Base-by-base conservation (phyloP, 805 yeast genomes). In the Ogataea saltuana region DNA sequence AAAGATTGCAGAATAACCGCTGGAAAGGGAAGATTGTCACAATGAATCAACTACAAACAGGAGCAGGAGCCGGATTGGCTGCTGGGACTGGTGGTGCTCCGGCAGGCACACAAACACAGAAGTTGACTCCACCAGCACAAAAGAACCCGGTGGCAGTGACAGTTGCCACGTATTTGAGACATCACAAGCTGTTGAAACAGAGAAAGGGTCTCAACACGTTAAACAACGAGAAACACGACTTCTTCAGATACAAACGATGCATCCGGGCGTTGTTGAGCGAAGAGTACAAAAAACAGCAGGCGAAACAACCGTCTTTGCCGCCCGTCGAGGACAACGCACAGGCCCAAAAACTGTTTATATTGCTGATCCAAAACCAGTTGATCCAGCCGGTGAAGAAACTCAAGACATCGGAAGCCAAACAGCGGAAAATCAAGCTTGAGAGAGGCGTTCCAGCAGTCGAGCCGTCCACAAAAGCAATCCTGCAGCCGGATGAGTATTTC, bases 201-300 rank as follows among this genome's bases (percentile, higher is more conserved):
- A 80, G 99, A 56, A 76, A 78, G 48, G 97, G 97, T 11, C 49
- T 63, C 31, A 58, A 59, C 42, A 63, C 83, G n/a, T 69, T 83
- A 41, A 82, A 83, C 55, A 81, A 84, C 42, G 77, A 77, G 49
- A 81, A 80, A 36, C 75, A 79, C 26, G 96, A 88, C 46, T 89
- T 93, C 64, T 93, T 91, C 75, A 75, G 95, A 53, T 85, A 74
- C 63, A 91, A 91, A 64, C 78, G 99, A 56, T 84, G 88, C 32
- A 68, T 79, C 11, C 72, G 98, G 52, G 95, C 95, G 1, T 72
- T 91, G 44, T 67, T 80, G 26, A 79, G 88, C 42, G 83, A 78
- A 1, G 90, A 83, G 33, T 93, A 88, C 65, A 72, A 74, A 23
- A 58, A 56, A 33, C 50, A 53, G 36, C 56, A 52, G 35, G 44